Evolutionary conservation across 805 yeast genomes (phyloP).

Genomic region (Saccharomycopsis oosterbeekiorum): DNA sequence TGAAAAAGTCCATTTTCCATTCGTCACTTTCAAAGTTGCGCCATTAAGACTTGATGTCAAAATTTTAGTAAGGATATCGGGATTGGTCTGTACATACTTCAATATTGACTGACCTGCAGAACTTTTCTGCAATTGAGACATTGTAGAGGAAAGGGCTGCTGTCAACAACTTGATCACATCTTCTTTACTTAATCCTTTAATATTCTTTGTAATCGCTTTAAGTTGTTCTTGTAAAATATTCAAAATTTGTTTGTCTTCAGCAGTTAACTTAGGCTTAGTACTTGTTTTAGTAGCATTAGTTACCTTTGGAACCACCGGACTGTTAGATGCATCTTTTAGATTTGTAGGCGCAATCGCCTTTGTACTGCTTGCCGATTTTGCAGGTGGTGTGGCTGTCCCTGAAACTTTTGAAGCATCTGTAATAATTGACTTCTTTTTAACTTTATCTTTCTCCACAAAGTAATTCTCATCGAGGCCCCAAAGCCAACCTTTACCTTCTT

Average conservation of each 20-base stretch:
- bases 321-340: slow-evolving; percentile 24
- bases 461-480: slow-evolving; percentile 89
- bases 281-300: slow-evolving; percentile 11
- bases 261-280: slow-evolving; percentile 17
- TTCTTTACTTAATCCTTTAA: slow-evolving; percentile 68
- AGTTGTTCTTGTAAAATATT: slow-evolving; percentile 80
- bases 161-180: slow-evolving; percentile 79
- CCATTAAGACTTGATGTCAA: slow-evolving; percentile 74
- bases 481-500: slow-evolving; percentile 89
- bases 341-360: slow-evolving; percentile 20
- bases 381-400: not conserved
- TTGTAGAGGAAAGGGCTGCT: slow-evolving; percentile 86
- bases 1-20: slow-evolving; percentile 41
- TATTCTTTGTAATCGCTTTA: slow-evolving; percentile 66
- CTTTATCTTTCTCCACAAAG: slow-evolving; percentile 71
- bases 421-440: slow-evolving; percentile 40
- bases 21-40: slow-evolving; percentile 54
- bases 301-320: slow-evolving; percentile 23
- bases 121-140: slow-evolving; percentile 78
- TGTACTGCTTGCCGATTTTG: not conserved
- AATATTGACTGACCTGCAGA: slow-evolving; percentile 73
- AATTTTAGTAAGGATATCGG: slow-evolving; percentile 69
- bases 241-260: slow-evolving; percentile 49
- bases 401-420: slow-evolving; percentile 15
- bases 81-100: slow-evolving; percentile 70